Evolutionary conservation across 2,329 filamentous ascomycete genomes (phyloP).

Genomic region (Beauveria asiatica): DNA sequence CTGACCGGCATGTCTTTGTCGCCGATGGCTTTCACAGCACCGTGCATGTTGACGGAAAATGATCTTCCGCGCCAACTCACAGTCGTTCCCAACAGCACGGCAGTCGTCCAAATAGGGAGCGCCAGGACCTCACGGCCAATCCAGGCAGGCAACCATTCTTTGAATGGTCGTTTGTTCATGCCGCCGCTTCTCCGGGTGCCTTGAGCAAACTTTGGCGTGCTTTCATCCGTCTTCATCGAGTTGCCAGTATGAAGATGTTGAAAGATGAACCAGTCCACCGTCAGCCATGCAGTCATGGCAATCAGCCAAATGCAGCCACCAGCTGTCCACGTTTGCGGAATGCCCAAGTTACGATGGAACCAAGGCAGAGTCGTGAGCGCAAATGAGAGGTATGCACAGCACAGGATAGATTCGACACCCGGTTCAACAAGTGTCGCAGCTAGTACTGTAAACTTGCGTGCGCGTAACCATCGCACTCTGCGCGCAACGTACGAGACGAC

Average conservation of each 20-base stretch:
- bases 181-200: conserved; percentile 29
- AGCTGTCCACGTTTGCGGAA: conserved; percentile 58
- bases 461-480: conserved; percentile 81
- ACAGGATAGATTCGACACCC: conserved; percentile 80
- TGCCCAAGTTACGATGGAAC: conserved; percentile 42
- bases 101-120: conserved; percentile 83
- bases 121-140: conserved; percentile 74
- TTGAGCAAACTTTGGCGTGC: conserved; percentile 68
- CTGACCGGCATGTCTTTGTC: conserved; percentile 6
- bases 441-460: conserved; percentile 88
- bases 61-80: conserved; percentile 79
- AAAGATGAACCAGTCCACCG: conserved; percentile 66
- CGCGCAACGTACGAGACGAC: conserved; percentile 69
- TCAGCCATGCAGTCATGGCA: conserved; percentile 62
- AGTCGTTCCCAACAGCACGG: conserved; percentile 77
- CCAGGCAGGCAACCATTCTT: conserved; percentile 75
- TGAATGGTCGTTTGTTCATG: conserved; percentile 46
- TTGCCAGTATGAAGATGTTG: conserved; percentile 62
- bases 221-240: conserved; percentile 60
- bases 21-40: conserved; percentile 55
- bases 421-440: conserved; percentile 87
- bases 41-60: conserved; percentile 77
- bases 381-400: conserved; percentile 71
- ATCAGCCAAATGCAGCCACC: conserved; percentile 58
- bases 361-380: conserved; percentile 65